Evolutionary conservation across 2,329 filamentous ascomycete species (phyloP), one percentile per base, ranked within the genome.

Genomic region (Beauveria pseudobassiana): DNA sequence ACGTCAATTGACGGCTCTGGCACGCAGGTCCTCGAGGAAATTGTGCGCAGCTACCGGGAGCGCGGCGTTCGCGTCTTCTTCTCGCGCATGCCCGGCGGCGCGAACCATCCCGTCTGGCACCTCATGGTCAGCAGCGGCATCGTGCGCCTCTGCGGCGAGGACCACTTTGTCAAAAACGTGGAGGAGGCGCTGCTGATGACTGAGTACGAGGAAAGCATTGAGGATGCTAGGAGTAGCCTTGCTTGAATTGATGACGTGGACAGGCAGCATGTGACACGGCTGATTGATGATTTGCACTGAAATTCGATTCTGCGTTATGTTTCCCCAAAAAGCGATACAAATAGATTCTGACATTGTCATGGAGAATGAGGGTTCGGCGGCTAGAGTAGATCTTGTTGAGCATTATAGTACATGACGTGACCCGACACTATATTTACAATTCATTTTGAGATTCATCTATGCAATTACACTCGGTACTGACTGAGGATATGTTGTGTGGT

Each of bases 1-100:
- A 96, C 93, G 0, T 89, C 89, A 30, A 87, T 99, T 68, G 95
- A 99, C 71, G 95, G 92, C 6, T 96, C 92, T 0, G 95, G 93
- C 1, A 89, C 91, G 0, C 95, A 98, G 75, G 93, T 98, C 0
- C 79, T 99, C 3, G 83, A 85, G 52, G 95, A 98, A 75, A 98
- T 98, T 67, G 91, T 99, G 18, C 79, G 86, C 53, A 82, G 80
- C 34, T 98, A 98, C 72, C 80, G 87, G n/a, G 82, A 89, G 40
- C 80, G 88, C 5, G 89, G 88, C 1, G 91, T 93, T 1, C 78
- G 85, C 2, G 88, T 95, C 9, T 93, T 90, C 71, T 93, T 93
- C 71, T 85, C 82, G 30, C 76, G 85, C 10, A 79, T 80, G 0
- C 82, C 84, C 0, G 75, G 73, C 1, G 73, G 73, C 28, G 76